Evolutionary conservation across 1,284 basidiomycete genomes (phyloP).

Genomic region (Ceratobasidium sp.): DNA sequence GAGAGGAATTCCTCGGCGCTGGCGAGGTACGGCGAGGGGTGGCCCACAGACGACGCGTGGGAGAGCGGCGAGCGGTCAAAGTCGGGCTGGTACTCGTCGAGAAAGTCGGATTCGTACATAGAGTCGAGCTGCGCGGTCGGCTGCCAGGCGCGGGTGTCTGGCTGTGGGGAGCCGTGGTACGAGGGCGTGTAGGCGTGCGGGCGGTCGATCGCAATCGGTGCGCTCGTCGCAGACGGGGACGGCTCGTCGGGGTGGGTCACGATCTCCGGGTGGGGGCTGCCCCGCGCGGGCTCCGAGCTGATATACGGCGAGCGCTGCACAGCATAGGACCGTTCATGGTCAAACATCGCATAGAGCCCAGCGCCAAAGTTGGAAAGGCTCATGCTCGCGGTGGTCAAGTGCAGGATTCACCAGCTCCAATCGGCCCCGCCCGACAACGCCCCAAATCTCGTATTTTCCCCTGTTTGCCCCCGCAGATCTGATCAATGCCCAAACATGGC

Average conservation of each 20-base stretch:
- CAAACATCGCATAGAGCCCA: neutral
- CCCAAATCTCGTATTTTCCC: neutral
- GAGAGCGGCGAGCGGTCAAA: slow-evolving; percentile 31
- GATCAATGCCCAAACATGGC: neutral
- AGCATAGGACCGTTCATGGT: slow-evolving; percentile 19
- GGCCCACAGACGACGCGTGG: neutral
- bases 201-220: slow-evolving; percentile 37
- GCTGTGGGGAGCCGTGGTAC: slow-evolving; percentile 13
- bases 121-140: slow-evolving; percentile 30
- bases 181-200: neutral
- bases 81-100: slow-evolving; percentile 34
- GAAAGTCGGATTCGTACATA: slow-evolving; percentile 35
- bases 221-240: slow-evolving; percentile 34
- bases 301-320: neutral
- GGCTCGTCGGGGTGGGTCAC: neutral
- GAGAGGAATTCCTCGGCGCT: slow-evolving; percentile 26
- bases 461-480: neutral
- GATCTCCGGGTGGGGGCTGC: slow-evolving; percentile 4
- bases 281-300: neutral
- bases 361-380: slow-evolving; percentile 17
- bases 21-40: slow-evolving; percentile 12
- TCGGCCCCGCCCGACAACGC: neutral
- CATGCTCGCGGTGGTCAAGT: slow-evolving; percentile 16
- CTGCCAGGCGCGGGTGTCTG: slow-evolving; percentile 8
- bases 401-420: neutral